Conservation (phyloP, 2,329 filamentous ascomycete species). For the Neofusicoccum ribis region DNA sequence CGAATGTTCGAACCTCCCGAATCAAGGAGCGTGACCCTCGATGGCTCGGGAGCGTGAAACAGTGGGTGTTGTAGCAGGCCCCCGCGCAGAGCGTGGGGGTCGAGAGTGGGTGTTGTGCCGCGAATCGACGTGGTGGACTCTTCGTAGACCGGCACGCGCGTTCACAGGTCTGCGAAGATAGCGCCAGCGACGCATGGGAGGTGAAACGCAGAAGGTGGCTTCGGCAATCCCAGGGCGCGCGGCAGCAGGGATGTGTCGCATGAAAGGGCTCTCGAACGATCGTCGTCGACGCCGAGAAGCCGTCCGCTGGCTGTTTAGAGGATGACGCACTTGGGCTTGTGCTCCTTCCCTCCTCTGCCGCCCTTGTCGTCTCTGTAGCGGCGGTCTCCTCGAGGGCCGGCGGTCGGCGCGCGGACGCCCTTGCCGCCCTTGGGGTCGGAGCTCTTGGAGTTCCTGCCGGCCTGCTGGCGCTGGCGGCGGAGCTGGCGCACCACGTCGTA, state of each 20-base stretch:
- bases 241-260: conserved; percentile 17
- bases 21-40: background rate
- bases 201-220: conserved; percentile 8
- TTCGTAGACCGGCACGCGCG: conserved; percentile 14
- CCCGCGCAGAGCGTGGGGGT: background rate
- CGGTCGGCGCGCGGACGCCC: conserved; percentile 1
- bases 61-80: conserved; percentile 6
- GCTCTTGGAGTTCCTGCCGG: conserved; percentile 19
- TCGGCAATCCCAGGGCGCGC: conserved; percentile 5
- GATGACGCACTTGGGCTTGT: conserved; percentile 20
- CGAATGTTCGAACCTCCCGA: conserved; percentile 5
- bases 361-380: conserved; percentile 19
- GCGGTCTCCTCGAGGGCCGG: conserved; percentile 10
- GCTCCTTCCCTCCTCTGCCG: conserved; percentile 18
- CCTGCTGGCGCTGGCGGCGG: conserved; percentile 71
- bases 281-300: conserved; percentile 8
- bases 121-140: conserved; percentile 7
- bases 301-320: conserved; percentile 13
- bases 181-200: conserved; percentile 7
- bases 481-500: conserved; percentile 95
- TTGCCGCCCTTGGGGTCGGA: conserved; percentile 19
- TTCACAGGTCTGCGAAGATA: conserved; percentile 18
- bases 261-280: conserved; percentile 1
- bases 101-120: conserved; percentile 7
- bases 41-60: conserved; percentile 3